These are phyloP conservation scores for Venturia pyrina DNA, from an alignment of 2,329 filamentous ascomycete species.

Conservation along the genomic window DNA sequence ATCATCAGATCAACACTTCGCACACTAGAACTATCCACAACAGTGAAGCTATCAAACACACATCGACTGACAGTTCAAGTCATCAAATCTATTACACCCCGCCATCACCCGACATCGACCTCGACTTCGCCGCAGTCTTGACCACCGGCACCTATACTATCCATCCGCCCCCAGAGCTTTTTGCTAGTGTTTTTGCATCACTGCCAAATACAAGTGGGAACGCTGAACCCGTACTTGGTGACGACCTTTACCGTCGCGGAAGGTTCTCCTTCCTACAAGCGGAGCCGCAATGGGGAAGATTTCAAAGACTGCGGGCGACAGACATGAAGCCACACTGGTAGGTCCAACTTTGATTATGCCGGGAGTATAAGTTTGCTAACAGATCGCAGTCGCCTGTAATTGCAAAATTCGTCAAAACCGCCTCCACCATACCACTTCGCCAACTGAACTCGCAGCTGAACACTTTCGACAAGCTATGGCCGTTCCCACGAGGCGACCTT, in stretches of 20 bases:
- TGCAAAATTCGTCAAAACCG: slow-evolving; percentile 64
- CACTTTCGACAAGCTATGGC: slow-evolving; percentile 82
- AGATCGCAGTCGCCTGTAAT: slow-evolving; percentile 71
- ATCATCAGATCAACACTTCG: background rate
- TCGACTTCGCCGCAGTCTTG: background rate
- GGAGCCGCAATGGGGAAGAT: slow-evolving; percentile 41
- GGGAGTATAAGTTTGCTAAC: background rate
- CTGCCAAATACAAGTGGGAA: background rate
- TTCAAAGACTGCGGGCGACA: slow-evolving; percentile 44
- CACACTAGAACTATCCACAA: background rate
- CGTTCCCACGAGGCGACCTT: slow-evolving; percentile 86
- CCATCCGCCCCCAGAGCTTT: background rate
- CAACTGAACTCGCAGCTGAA: slow-evolving; percentile 67
- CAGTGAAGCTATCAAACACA: background rate
- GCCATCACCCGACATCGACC: background rate
- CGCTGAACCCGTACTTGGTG: background rate
- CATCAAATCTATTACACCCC: background rate
- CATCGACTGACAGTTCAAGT: background rate
- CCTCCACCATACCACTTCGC: slow-evolving; percentile 59
- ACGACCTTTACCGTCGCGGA: slow-evolving; percentile 16
- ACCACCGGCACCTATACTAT: background rate
- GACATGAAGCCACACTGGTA: slow-evolving; percentile 44
- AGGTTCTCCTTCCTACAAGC: slow-evolving; percentile 25
- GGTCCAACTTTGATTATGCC: slow-evolving; percentile 13
- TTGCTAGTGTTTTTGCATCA: background rate